Base-by-base conservation (phyloP, 805 yeast genomes). In the Pichia insulana region DNA sequence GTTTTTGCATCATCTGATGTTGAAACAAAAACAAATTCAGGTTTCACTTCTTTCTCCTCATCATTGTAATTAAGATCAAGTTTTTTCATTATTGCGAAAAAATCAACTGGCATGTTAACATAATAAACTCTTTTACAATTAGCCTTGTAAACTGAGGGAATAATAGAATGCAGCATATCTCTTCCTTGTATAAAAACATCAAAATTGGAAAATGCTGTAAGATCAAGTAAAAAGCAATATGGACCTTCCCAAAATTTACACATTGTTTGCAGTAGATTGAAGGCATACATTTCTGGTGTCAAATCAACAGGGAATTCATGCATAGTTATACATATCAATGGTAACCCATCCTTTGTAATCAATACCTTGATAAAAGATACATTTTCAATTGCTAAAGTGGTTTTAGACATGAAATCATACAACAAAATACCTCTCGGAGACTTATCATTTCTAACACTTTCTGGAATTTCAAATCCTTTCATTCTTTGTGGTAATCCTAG, bases 351-450 rank as follows among this genome's bases (percentile, higher is more conserved):
- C 31, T 72, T 67, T 30, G 82, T 76, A 13, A 82, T 74, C 1
- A 83, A 76, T 48, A 77, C 86, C 40, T 74, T 77, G 10, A 83
- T 69, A 30, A 80, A 63, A 6, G 69, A 57, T n/a, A 56, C 48
- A 4, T 71, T 73, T 10, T 71, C 60, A 45, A 79, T 78, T 45
- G 73, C 71, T 36, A 74, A 64, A 0, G 86, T 67, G 61, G 78
- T 72, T 43, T 76, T 78, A 20, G 77, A 72, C 86, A 87, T 80
- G 50, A 83, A 83, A 43, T 86, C 94, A 51, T 75, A 78, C 20
- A 80, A 65, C 43, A 73, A 74, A 1, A 71, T 62, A 39, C 74
- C 72, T 30, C 65, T 67, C 32, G 73, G 74, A 37, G 63, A 50
- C 31, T 63, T 66, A 37, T 70, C 69, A 30, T 70, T 70, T 44